Evolutionary conservation across 2,329 filamentous ascomycete species (phyloP).

Genomic region (Paraphoma sp.): DNA sequence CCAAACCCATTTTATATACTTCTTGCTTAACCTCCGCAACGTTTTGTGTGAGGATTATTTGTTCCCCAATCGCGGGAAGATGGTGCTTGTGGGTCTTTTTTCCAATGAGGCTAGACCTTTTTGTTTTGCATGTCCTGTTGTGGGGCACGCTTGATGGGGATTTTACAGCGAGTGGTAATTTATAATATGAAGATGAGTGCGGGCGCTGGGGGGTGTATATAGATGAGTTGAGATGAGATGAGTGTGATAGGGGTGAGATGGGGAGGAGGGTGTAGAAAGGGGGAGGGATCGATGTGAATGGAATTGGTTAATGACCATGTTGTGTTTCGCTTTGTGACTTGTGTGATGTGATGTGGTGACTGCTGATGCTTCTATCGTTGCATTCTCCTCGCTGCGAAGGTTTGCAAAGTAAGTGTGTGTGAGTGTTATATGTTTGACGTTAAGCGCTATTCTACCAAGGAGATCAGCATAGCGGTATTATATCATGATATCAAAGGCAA

Average conservation of each 20-base stretch:
- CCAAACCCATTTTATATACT: not conserved
- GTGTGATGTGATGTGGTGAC: too few species aligned
- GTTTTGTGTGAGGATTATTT: not conserved
- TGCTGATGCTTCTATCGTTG: too few species aligned
- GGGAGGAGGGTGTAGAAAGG: not conserved
- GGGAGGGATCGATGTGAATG: not conserved
- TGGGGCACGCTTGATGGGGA: too few species aligned
- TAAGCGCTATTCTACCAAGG: too few species aligned
- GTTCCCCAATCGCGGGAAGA: not conserved
- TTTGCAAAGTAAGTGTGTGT: too few species aligned
- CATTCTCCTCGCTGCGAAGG: too few species aligned
- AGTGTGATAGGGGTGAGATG: not conserved
- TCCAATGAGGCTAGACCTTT: not conserved
- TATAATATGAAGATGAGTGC: not conserved
- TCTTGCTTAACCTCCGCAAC: not conserved
- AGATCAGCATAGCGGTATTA: too few species aligned
- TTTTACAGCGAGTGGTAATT: conserved; percentile 5
- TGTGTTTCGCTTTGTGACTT: not conserved
- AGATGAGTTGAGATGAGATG: not conserved
- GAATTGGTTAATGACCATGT: not conserved
- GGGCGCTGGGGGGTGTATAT: not conserved
- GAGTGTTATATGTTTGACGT: too few species aligned
- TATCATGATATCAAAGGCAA: too few species aligned
- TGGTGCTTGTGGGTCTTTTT: not conserved
- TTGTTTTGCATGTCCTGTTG: not conserved